phyloP scores from a whole-genome alignment of 2,329 filamentous ascomycete species.

The Ceratocystis destructans region DNA sequence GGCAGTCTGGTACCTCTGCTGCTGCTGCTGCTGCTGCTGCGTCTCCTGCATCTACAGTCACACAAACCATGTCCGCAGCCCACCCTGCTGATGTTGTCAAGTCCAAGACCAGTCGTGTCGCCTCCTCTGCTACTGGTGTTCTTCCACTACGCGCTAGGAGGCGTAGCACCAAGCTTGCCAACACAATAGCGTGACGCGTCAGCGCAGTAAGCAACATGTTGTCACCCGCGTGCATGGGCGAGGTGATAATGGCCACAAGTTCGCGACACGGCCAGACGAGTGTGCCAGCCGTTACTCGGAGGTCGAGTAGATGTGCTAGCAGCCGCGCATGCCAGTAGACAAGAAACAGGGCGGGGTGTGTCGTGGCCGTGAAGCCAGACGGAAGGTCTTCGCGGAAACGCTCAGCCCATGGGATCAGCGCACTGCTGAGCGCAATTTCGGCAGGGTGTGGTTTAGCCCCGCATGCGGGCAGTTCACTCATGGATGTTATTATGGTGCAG shows the following conservation, averaged over 20 bases:
- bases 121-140: conserved; percentile 40
- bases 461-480: conserved; percentile 9
- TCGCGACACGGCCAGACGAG: conserved; percentile 7
- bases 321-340: conserved; percentile 58
- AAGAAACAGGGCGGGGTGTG: conserved; percentile 46
- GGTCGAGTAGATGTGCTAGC: conserved; percentile 46
- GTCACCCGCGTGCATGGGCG: background rate
- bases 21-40: background rate
- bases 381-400: conserved; percentile 53
- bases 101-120: conserved; percentile 39
- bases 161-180: conserved; percentile 46
- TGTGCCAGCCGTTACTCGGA: conserved; percentile 26
- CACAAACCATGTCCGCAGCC: background rate
- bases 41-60: background rate
- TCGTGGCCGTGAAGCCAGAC: conserved; percentile 37
- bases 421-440: background rate
- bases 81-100: conserved; percentile 30
- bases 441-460: background rate
- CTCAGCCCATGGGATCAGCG: conserved; percentile 29
- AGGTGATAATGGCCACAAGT: background rate
- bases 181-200: conserved; percentile 51
- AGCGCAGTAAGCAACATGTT: conserved; percentile 32
- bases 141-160: conserved; percentile 31
- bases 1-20: background rate
- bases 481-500: conserved; percentile 27